phyloP scores from a whole-genome alignment of 2,329 filamentous ascomycete species.

The Aureobasidium lini region DNA sequence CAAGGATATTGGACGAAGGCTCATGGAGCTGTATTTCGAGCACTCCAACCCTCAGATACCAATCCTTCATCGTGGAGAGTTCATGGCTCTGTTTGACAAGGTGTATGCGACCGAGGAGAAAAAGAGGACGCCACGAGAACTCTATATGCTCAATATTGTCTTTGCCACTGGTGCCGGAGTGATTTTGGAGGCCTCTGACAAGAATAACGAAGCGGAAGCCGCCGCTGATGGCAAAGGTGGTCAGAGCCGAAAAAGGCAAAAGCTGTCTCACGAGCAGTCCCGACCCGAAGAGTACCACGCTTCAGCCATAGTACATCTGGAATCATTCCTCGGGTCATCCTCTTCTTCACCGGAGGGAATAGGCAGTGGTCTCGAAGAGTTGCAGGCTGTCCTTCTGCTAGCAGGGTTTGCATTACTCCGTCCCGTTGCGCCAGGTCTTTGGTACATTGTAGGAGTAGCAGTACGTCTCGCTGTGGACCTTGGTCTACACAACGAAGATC shows the following conservation, averaged over 20 bases:
- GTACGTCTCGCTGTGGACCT: slow-evolving; percentile 85
- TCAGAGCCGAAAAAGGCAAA: slow-evolving; percentile 41
- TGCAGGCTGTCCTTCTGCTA: slow-evolving; percentile 85
- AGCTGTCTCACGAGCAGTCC: slow-evolving; percentile 44
- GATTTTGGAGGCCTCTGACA: slow-evolving; percentile 56
- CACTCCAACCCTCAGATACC: slow-evolving; percentile 95
- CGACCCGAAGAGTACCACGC: slow-evolving; percentile 96
- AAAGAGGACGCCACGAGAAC: slow-evolving; percentile 64
- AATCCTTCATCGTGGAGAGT: slow-evolving; percentile 80
- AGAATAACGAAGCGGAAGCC: background rate
- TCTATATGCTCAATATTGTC: slow-evolving; percentile 95
- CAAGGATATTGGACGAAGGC: slow-evolving; percentile 60
- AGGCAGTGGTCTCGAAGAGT: slow-evolving; percentile 82
- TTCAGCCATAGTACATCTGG: slow-evolving; percentile 84
- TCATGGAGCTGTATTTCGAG: slow-evolving; percentile 85
- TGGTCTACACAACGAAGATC: slow-evolving; percentile 83
- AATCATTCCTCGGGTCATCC: slow-evolving; percentile 65
- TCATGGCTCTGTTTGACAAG: slow-evolving; percentile 78
- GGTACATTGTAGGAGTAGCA: slow-evolving; percentile 95
- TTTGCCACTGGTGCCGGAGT: slow-evolving; percentile 94
- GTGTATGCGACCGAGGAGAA: slow-evolving; percentile 65
- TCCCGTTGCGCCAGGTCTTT: slow-evolving; percentile 85
- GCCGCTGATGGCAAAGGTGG: slow-evolving; percentile 27
- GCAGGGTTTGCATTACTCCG: slow-evolving; percentile 86
- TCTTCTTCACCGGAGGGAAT: slow-evolving; percentile 58